Evolutionary conservation across 2,329 filamentous ascomycete genomes (phyloP).

Genomic region (Alternaria rosae): DNA sequence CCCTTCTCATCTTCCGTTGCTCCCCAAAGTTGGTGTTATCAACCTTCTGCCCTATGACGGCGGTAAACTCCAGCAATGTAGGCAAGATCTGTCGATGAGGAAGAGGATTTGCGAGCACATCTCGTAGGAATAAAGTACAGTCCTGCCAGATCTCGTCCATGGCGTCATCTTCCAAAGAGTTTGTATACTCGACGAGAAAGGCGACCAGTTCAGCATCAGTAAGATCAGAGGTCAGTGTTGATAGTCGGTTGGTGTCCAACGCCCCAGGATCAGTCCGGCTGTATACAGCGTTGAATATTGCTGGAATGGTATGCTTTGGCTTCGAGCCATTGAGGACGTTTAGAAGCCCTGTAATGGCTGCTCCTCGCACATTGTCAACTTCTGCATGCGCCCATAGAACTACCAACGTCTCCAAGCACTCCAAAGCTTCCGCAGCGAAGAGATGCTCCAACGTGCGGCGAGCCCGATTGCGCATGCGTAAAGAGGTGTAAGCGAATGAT

Average conservation of each 20-base stretch:
- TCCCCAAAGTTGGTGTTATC: slow-evolving; percentile 98
- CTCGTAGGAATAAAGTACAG: slow-evolving; percentile 87
- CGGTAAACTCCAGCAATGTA: slow-evolving; percentile 84
- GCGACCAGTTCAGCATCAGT: slow-evolving; percentile 83
- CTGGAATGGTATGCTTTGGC: slow-evolving; percentile 89
- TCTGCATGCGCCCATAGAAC: slow-evolving; percentile 75
- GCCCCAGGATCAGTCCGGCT: slow-evolving; percentile 87
- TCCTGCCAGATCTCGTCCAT: slow-evolving; percentile 99
- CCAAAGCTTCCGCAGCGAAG: slow-evolving; percentile 88
- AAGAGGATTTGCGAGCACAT: slow-evolving; percentile 91
- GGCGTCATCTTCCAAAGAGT: slow-evolving; percentile 91
- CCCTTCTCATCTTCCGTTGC: slow-evolving; percentile 87
- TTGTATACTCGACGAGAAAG: slow-evolving; percentile 89
- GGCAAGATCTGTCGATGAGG: slow-evolving; percentile 92
- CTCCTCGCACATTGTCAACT: slow-evolving; percentile 60
- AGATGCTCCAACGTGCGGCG: slow-evolving; percentile 89
- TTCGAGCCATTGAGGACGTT: slow-evolving; percentile 90
- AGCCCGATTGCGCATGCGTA: slow-evolving; percentile 89
- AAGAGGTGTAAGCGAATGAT: slow-evolving; percentile 88
- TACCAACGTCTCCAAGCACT: slow-evolving; percentile 90
- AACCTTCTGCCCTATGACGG: slow-evolving; percentile 90
- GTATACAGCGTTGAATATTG: slow-evolving; percentile 95
- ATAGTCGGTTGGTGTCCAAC: slow-evolving; percentile 80
- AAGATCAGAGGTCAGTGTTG: slow-evolving; percentile 85
- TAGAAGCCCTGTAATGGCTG: slow-evolving; percentile 81